Evolutionary conservation across 768 basidiomycete genomes (phyloP).

Genomic region (Suillus hirtellus): DNA sequence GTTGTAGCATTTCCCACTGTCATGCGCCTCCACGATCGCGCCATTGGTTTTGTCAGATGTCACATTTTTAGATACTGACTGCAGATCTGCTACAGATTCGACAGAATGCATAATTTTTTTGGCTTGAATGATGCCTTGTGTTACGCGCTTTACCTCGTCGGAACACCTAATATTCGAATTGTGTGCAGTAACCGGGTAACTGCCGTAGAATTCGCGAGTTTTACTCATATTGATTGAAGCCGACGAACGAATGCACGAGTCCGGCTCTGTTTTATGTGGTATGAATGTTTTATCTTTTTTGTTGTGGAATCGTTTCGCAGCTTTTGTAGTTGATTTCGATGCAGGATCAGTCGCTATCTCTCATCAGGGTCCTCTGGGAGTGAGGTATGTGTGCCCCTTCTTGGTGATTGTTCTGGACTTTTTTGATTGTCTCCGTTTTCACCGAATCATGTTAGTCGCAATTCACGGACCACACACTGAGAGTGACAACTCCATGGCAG

Average conservation of each 20-base stretch:
- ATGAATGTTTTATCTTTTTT: neutral
- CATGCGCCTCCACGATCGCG: neutral
- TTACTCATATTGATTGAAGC: neutral
- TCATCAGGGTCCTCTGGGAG: neutral
- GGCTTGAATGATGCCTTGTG: neutral
- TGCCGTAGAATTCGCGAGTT: neutral
- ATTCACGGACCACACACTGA: neutral
- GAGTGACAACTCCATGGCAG: neutral
- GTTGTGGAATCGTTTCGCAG: neutral
- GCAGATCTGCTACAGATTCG: neutral
- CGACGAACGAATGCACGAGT: neutral
- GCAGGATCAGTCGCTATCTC: neutral
- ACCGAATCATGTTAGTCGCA: neutral
- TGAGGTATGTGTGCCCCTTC: neutral
- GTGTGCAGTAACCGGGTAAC: neutral
- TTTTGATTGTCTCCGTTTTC: neutral
- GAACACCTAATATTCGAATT: neutral
- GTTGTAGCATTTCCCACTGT: neutral
- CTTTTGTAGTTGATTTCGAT: neutral
- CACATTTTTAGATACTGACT: neutral
- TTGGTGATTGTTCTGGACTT: neutral
- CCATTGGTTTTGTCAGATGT: neutral
- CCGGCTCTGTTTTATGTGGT: neutral
- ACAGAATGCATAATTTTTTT: neutral
- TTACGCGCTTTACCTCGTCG: slow-evolving; percentile 9